phyloP scores from a whole-genome alignment of 2,329 filamentous ascomycete genomes.

The Lasiodiplodia sp. region DNA sequence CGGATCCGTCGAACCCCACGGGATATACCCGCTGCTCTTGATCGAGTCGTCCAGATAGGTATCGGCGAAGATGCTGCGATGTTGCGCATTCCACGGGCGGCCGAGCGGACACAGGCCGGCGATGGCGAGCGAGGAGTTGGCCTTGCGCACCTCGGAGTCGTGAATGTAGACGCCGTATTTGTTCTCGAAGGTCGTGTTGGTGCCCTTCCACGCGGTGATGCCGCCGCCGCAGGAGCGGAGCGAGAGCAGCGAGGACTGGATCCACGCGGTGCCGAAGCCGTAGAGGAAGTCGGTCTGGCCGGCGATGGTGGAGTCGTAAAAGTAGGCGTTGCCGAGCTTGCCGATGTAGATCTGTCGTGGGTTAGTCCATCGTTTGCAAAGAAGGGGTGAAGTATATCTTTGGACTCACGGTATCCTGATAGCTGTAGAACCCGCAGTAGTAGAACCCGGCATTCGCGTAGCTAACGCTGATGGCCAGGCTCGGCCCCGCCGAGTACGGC shows the following conservation, averaged over 20 bases:
- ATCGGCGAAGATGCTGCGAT: constrained; percentile 65
- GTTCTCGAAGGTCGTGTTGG: constrained; percentile 71
- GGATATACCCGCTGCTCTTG: constrained; percentile 61
- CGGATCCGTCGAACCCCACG: constrained; percentile 56
- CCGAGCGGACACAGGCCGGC: constrained; percentile 63
- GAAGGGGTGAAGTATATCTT: background rate
- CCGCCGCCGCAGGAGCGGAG: constrained; percentile 70
- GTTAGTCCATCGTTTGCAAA: background rate
- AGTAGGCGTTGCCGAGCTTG: constrained; percentile 71
- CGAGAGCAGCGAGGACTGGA: constrained; percentile 61
- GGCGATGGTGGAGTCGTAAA: constrained; percentile 66
- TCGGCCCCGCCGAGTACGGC: constrained; percentile 62
- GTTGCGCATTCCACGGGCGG: constrained; percentile 67
- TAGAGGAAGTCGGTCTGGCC: constrained; percentile 75
- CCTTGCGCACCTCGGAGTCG: constrained; percentile 60
- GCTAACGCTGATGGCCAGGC: constrained; percentile 66
- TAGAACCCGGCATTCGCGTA: constrained; percentile 73
- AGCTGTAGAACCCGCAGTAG: constrained; percentile 70
- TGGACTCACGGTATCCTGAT: constrained; percentile 67
- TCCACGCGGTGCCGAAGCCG: constrained; percentile 71
- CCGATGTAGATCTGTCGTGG: constrained; percentile 64
- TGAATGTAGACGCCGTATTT: constrained; percentile 73
- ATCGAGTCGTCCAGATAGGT: constrained; percentile 64
- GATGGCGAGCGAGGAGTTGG: constrained; percentile 58
- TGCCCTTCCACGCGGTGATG: constrained; percentile 73